Conservation (phyloP, 495 filamentous ascomycete species). For the Penicillium ochrochloron region DNA sequence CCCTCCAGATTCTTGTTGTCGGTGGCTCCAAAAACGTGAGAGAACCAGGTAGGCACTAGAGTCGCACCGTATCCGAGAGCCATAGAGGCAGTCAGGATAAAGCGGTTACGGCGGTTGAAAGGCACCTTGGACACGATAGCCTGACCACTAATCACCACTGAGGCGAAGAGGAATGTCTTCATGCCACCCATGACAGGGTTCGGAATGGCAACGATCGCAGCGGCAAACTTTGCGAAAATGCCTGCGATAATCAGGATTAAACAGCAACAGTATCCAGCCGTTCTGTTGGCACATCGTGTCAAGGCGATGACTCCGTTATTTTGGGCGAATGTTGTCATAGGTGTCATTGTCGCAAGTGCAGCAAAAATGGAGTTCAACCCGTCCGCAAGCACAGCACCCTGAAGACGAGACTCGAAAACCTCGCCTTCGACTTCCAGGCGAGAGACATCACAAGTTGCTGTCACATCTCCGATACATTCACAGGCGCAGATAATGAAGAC, state of each 20-base stretch:
- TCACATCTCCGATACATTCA: background rate
- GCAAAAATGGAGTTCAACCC: background rate
- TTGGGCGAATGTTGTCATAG: background rate
- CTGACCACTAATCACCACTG: background rate
- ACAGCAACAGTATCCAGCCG: background rate
- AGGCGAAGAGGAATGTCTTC: background rate
- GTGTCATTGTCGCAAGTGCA: background rate
- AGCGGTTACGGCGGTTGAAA: background rate
- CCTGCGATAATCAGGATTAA: background rate
- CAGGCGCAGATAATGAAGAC: background rate
- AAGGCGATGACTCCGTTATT: background rate
- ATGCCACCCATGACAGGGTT: background rate
- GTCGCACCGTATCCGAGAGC: background rate
- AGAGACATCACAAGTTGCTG: background rate
- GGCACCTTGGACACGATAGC: background rate
- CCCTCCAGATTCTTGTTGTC: background rate
- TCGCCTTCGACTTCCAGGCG: background rate
- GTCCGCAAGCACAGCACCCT: background rate
- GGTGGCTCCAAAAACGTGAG: background rate
- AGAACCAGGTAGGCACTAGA: background rate
- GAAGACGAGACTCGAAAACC: background rate
- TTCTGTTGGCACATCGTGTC: background rate
- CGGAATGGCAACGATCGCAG: background rate
- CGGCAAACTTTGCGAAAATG: background rate
- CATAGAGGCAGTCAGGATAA: background rate